phyloP scores from a whole-genome alignment of 495 filamentous ascomycete species.

The Penicillium maclennaniae region DNA sequence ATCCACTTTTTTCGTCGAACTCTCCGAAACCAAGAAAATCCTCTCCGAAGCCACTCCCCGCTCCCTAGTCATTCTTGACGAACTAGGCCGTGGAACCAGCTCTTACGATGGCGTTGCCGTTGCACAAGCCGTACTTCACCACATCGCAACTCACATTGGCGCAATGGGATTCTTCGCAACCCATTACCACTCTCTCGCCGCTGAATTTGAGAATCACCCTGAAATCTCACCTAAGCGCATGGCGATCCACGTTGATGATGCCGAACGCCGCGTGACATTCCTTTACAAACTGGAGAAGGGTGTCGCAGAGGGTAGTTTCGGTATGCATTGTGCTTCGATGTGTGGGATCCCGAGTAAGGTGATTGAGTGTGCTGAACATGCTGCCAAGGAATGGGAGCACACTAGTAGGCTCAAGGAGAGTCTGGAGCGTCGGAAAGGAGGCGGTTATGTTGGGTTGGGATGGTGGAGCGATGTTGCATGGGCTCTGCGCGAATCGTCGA shows the following conservation, averaged over 20 bases:
- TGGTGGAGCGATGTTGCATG: slow-evolving; percentile 89
- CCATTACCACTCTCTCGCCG: slow-evolving; percentile 91
- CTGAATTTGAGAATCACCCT: slow-evolving; percentile 83
- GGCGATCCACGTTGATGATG: slow-evolving; percentile 92
- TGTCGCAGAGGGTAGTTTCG: slow-evolving; percentile 95
- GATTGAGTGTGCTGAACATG: slow-evolving; percentile 80
- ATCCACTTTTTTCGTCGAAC: slow-evolving; percentile 96
- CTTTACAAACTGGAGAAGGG: slow-evolving; percentile 93
- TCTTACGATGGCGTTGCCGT: slow-evolving; percentile 96
- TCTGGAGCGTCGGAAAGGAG: slow-evolving; percentile 70
- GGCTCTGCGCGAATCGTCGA: slow-evolving; percentile 59
- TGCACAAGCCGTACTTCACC: slow-evolving; percentile 92
- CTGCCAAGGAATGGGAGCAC: slow-evolving; percentile 94
- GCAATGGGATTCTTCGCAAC: slow-evolving; percentile 97
- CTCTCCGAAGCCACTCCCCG: slow-evolving; percentile 91
- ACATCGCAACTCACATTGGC: slow-evolving; percentile 88
- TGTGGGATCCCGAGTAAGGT: slow-evolving; percentile 85
- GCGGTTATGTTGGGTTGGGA: slow-evolving; percentile 78
- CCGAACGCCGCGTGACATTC: slow-evolving; percentile 78
- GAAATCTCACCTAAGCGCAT: slow-evolving; percentile 84
- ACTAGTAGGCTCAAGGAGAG: slow-evolving; percentile 86
- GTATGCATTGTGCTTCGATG: slow-evolving; percentile 99
- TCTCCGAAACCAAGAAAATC: slow-evolving; percentile 98
- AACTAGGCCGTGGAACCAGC: slow-evolving; percentile 90
- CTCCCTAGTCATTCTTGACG: slow-evolving; percentile 95